Evolutionary conservation across 768 basidiomycete genomes (phyloP), one percentile per base, ranked within the genome.

Genomic region (Rhodotorula taiwanensis): DNA sequence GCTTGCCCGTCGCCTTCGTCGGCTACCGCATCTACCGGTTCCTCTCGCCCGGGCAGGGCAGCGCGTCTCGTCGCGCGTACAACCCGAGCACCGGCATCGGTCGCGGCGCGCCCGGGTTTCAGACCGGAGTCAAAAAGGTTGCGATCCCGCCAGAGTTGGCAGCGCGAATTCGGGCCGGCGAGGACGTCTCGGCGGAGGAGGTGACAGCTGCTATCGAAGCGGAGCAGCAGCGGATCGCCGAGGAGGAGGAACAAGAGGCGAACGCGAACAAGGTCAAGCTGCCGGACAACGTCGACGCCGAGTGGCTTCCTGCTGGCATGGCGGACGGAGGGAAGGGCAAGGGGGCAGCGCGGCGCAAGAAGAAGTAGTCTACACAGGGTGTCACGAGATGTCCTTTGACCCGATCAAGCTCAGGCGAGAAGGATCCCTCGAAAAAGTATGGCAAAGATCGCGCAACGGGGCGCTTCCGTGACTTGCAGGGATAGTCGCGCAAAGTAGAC

Each of bases 141-240:
- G 55, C 53, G 47, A 50, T 66, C 18, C 69, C 69, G 16, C 51
- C 50, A 0, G 52, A 30, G 23, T 44, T 70, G n/a, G 64, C 60
- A 7, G 69, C 60, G 27, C 45, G 69, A 39, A 70, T 70, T 41
- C 42, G 57, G 18, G 58, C 58, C 21, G 69, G 69, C 28, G 69
- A 70, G 49, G 69, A 70, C 11, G 69, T 70, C 16, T 39, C 48
- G 20, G 58, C 58, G 0, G 69, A 70, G 43, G 69, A 70, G 58
- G 58, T 70, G 28, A 70, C 69, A 10, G 64, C 45, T 0, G 69
- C 64, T 5, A 27, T 70, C 27, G 64, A 58, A 23, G 34, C 20
- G 20, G 67, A 64, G 52, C 47, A 41, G 52, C 54, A 62, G 51
- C 27, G 66, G 30, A 23, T 66, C 30, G 34, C 16, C 31, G 25